Conservation (phyloP, 2,329 filamentous ascomycete genomes). For the Arthrinium puccinioides region DNA sequence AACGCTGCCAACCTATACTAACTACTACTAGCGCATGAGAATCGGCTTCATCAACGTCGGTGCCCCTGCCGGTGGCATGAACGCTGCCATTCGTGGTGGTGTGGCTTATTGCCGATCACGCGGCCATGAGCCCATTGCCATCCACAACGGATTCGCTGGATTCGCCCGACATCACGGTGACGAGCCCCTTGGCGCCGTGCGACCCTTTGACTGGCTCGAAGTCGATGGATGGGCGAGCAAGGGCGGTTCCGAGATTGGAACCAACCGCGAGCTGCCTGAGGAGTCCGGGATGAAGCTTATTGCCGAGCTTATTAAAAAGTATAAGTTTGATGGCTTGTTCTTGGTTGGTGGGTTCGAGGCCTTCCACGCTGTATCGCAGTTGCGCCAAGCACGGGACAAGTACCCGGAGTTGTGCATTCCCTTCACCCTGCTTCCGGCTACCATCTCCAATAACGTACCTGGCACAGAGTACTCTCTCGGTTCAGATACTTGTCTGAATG, state of each 20-base stretch:
- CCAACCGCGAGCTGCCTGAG: conserved; percentile 84
- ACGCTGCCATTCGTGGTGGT: conserved; percentile 86
- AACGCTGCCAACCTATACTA: too few relatives aligned
- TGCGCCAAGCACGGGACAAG: conserved; percentile 70
- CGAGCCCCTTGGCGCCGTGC: conserved; percentile 72
- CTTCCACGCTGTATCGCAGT: conserved; percentile 83
- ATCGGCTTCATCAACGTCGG: conserved; percentile 97
- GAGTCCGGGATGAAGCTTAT: conserved; percentile 79
- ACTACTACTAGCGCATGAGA: conserved; percentile 68
- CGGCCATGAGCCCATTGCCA: conserved; percentile 86
- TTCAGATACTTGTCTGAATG: conserved; percentile 93
- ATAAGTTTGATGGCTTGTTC: conserved; percentile 87
- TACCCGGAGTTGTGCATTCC: conserved; percentile 89
- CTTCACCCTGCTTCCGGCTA: conserved; percentile 86
- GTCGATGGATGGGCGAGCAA: conserved; percentile 93
- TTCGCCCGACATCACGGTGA: conserved; percentile 87
- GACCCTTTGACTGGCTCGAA: conserved; percentile 85
- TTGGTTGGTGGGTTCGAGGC: conserved; percentile 94
- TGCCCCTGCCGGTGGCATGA: conserved; percentile 95
- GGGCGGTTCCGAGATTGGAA: conserved; percentile 95
- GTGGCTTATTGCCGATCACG: conserved; percentile 88
- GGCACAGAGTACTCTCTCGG: conserved; percentile 96
- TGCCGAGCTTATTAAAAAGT: conserved; percentile 75
- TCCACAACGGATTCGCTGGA: conserved; percentile 95
- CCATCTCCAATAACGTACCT: conserved; percentile 96